These are phyloP conservation scores for Wickerhamiella infanticola DNA, from an alignment of 1,139 yeast species.

Conservation along the genomic window DNA sequence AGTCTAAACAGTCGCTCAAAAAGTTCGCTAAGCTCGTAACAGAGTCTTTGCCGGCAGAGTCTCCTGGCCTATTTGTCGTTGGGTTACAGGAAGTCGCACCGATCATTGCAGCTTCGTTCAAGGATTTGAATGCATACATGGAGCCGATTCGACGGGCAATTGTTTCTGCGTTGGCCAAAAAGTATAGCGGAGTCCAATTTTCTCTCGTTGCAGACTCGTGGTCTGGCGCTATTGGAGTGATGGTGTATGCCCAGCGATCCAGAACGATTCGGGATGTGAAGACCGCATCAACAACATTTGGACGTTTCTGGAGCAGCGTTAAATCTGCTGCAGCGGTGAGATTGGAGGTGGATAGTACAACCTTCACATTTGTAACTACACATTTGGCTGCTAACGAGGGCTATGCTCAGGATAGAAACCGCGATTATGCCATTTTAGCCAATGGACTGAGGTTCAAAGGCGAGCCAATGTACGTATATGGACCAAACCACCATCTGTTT, in stretches of 20 bases:
- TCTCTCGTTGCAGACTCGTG: slow-evolving; percentile 33
- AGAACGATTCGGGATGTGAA: slow-evolving; percentile 22
- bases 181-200: slow-evolving; percentile 28
- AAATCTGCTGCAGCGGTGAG: slow-evolving; percentile 65
- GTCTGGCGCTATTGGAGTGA: slow-evolving; percentile 51
- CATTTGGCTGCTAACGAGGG: slow-evolving; percentile 78
- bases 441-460: slow-evolving; percentile 35
- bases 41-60: neutral
- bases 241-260: slow-evolving; percentile 33
- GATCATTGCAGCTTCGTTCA: slow-evolving; percentile 45
- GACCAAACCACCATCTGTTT: slow-evolving; percentile 46
- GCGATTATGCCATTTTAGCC: slow-evolving; percentile 36
- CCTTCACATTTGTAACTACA: slow-evolving; percentile 46
- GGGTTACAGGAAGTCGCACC: slow-evolving; percentile 67
- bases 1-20: slow-evolving; percentile 5
- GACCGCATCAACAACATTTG: slow-evolving; percentile 17
- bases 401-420: slow-evolving; percentile 33
- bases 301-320: slow-evolving; percentile 42
- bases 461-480: slow-evolving; percentile 16
- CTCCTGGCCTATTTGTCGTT: slow-evolving; percentile 27
- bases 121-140: slow-evolving; percentile 29
- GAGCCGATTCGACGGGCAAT: slow-evolving; percentile 30
- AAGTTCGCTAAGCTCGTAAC: slow-evolving; percentile 2
- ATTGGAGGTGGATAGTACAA: slow-evolving; percentile 25
- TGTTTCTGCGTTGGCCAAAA: slow-evolving; percentile 27